These are phyloP conservation scores for Trichoderma parareesei DNA, from an alignment of 495 filamentous ascomycete species.

Conservation along the genomic window DNA sequence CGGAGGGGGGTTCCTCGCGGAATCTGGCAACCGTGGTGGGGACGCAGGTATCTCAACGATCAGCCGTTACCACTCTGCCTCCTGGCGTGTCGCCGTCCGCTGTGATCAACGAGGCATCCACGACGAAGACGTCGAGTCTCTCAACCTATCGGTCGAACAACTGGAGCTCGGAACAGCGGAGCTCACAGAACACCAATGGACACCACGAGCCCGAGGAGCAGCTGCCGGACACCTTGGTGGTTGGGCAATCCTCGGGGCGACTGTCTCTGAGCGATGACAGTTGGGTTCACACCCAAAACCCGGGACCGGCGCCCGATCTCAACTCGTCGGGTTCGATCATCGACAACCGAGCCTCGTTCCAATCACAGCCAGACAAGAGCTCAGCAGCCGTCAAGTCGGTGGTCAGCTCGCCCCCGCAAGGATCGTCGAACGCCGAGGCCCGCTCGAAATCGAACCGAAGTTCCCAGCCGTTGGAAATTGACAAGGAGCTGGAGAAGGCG, in stretches of 20 bases:
- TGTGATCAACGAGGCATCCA: slow-evolving; percentile 78
- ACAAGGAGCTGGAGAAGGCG: slow-evolving; percentile 44
- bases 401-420: slow-evolving; percentile 24
- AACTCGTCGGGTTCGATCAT: slow-evolving; percentile 19
- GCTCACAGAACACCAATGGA: slow-evolving; percentile 59
- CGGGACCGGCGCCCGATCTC: slow-evolving; percentile 26
- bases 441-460: slow-evolving; percentile 25
- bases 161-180: slow-evolving; percentile 49
- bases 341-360: slow-evolving; percentile 16
- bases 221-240: slow-evolving; percentile 25
- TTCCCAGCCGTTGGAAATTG: slow-evolving; percentile 45
- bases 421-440: slow-evolving; percentile 17
- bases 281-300: slow-evolving; percentile 46
- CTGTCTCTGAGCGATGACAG: slow-evolving; percentile 29
- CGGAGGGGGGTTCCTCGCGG: slow-evolving; percentile 15
- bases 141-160: slow-evolving; percentile 50
- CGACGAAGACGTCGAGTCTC: slow-evolving; percentile 68
- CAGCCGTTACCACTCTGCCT: slow-evolving; percentile 64
- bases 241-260: slow-evolving; percentile 20
- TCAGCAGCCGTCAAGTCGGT: slow-evolving; percentile 10
- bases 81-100: slow-evolving; percentile 67
- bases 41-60: slow-evolving; percentile 54
- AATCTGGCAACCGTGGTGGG: slow-evolving; percentile 28
- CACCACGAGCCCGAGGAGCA: slow-evolving; percentile 42
- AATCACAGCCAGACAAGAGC: slow-evolving; percentile 19